Evolutionary conservation across 2,329 filamentous ascomycete species (phyloP).

Genomic region (Fusarium haematococcum): DNA sequence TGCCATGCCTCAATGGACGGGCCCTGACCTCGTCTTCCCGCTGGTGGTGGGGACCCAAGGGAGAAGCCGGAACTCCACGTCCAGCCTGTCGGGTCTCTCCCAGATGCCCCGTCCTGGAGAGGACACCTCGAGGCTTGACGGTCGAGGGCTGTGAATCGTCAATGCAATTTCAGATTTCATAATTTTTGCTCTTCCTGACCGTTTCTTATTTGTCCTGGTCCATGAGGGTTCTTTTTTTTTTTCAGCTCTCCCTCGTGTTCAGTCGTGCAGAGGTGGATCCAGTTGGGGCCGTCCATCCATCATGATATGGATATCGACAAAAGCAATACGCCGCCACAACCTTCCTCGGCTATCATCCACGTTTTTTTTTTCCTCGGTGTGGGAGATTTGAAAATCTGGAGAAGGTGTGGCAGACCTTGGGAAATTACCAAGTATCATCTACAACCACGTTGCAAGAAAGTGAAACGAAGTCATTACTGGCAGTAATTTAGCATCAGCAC

Average conservation of each 20-base stretch:
- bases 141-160: constrained; percentile 26
- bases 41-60: constrained; percentile 38
- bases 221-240: constrained; percentile 2
- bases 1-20: constrained; percentile 24
- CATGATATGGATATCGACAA: constrained; percentile 4
- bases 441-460: constrained; percentile 7
- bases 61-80: constrained; percentile 48
- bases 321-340: constrained; percentile 22
- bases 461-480: constrained; percentile 13
- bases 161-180: constrained; percentile 29
- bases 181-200: background rate
- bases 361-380: constrained; percentile 1
- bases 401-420: constrained; percentile 30
- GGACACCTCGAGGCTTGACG: constrained; percentile 17
- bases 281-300: background rate
- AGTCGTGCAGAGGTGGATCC: constrained; percentile 20
- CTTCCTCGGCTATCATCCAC: constrained; percentile 23
- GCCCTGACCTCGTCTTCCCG: constrained; percentile 26
- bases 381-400: background rate
- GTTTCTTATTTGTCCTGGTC: constrained; percentile 12
- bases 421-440: constrained; percentile 24
- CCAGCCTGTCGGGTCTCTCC: constrained; percentile 48
- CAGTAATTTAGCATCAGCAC: background rate
- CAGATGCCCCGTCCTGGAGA: constrained; percentile 37
- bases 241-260: constrained; percentile 18